Percentiles rank a stretch among this genome's conserved stretches.
phyloP scores from a whole-genome alignment of 306 rosid genomes.

The Inga oerstediana region DNA sequence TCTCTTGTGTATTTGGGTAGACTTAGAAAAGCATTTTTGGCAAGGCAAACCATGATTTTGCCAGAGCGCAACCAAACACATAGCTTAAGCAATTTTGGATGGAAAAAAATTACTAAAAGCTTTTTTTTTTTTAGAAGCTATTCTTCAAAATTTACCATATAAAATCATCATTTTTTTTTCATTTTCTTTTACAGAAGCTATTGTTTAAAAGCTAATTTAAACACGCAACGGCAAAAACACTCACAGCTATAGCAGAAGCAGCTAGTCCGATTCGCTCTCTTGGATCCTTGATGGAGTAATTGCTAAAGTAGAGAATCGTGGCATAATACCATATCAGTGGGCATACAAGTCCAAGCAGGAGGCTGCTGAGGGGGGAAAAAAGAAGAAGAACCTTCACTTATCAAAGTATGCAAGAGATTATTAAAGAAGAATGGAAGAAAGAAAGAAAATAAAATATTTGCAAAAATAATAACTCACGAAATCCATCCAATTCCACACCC shows the following conservation, averaged over 20 bases:
- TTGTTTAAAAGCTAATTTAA: too few species aligned
- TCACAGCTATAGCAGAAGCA: slow-evolving; percentile 86
- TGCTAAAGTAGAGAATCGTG: slow-evolving; percentile 76
- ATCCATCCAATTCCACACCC: slow-evolving; percentile 68
- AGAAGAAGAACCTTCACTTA: slow-evolving; percentile 1
- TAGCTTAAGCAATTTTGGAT: too few species aligned
- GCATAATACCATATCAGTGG: slow-evolving; percentile 88
- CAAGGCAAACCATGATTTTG: too few species aligned
- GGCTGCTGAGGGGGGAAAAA: slow-evolving; percentile 37
- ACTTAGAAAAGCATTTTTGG: too few species aligned
- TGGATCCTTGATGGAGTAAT: slow-evolving; percentile 77
- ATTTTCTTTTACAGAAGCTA: too few species aligned
- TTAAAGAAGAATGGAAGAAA: neutral
- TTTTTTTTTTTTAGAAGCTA: too few species aligned
- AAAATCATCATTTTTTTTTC: too few species aligned
- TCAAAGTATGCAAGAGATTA: slow-evolving; percentile 4
- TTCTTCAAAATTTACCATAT: too few species aligned
- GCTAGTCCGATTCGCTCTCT: slow-evolving; percentile 95
- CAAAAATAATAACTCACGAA: slow-evolving; percentile 41
- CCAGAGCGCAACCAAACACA: too few species aligned
- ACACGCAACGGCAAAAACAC: neutral
- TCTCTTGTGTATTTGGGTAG: too few species aligned
- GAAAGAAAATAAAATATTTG: neutral
- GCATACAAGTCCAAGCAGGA: slow-evolving; percentile 75
- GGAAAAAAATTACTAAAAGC: too few species aligned